Conservation (phyloP, 257 asterid species). For the Coffea eugenioides region DNA sequence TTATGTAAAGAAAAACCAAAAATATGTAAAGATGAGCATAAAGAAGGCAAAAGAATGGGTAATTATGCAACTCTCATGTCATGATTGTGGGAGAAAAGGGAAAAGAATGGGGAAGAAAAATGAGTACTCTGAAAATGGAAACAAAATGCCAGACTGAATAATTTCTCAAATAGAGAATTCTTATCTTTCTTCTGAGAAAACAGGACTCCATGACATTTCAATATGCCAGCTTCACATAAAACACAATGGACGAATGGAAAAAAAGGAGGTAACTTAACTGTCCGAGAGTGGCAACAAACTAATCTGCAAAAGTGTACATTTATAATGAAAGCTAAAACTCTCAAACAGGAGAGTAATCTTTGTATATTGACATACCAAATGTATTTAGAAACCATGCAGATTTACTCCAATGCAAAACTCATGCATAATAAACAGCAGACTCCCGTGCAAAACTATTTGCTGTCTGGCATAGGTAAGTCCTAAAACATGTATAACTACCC, state of each 20-base stretch:
- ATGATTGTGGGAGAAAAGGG: background rate
- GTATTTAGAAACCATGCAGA: background rate
- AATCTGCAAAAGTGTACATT: no score
- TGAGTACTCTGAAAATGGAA: background rate
- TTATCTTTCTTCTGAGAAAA: background rate
- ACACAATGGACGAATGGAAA: background rate
- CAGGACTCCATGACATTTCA: background rate
- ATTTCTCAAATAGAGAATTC: background rate
- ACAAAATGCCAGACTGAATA: background rate
- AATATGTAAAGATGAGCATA: background rate
- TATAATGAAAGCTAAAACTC: background rate
- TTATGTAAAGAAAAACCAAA: background rate
- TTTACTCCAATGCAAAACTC: background rate
- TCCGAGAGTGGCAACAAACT: background rate
- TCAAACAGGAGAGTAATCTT: background rate
- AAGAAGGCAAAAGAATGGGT: background rate
- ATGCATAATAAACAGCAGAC: background rate
- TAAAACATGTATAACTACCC: background rate
- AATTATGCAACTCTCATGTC: background rate
- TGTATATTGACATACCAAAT: background rate
- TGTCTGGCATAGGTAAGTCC: background rate
- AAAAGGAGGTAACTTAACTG: background rate
- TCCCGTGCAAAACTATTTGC: background rate
- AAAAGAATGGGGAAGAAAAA: background rate
- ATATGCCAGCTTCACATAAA: background rate